phyloP scores from a whole-genome alignment of 78 protist species.

The Parvularia atlantis region DNA sequence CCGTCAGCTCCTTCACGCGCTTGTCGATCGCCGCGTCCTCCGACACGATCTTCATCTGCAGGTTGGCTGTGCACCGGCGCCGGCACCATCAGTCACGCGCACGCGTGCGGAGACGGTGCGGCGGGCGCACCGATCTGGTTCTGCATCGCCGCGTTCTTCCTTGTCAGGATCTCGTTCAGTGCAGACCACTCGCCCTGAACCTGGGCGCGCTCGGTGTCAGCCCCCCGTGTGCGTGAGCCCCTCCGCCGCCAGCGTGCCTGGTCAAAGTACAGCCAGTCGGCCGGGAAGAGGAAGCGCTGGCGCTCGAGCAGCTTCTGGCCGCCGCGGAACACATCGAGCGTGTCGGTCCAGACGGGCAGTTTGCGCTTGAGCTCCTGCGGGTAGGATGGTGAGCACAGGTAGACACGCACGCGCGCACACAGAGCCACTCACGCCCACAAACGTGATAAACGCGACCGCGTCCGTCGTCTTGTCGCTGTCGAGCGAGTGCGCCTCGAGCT shows the following conservation, averaged over 20 bases:
- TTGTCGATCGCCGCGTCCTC: slow-evolving; percentile 25
- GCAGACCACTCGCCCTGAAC: slow-evolving; percentile 72
- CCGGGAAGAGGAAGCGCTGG: slow-evolving; percentile 71
- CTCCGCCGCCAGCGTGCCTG: too few relatives aligned
- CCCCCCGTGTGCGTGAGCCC: too few relatives aligned
- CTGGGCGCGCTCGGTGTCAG: too few relatives aligned
- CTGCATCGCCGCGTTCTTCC: slow-evolving; percentile 16
- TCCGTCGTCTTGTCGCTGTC: slow-evolving; percentile 69
- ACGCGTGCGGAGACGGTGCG: too few relatives aligned
- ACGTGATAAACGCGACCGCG: slow-evolving; percentile 65
- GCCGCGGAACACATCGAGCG: slow-evolving; percentile 8
- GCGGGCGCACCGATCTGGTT: background rate
- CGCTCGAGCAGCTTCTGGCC: slow-evolving; percentile 60
- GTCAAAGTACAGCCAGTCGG: slow-evolving; percentile 72
- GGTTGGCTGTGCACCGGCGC: too few relatives aligned
- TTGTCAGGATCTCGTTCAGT: slow-evolving; percentile 34
- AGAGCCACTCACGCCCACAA: background rate
- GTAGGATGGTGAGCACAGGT: too few relatives aligned
- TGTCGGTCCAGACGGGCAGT: slow-evolving; percentile 29
- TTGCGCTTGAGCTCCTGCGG: slow-evolving; percentile 59
- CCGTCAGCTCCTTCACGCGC: background rate
- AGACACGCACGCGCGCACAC: too few relatives aligned
- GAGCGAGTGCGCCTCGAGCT: slow-evolving; percentile 54
- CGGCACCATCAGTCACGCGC: too few relatives aligned
- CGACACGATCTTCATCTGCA: slow-evolving; percentile 42